These are phyloP conservation scores for Paratrimastix pyriformis DNA, from an alignment of 78 protist species.

Conservation along the genomic window DNA sequence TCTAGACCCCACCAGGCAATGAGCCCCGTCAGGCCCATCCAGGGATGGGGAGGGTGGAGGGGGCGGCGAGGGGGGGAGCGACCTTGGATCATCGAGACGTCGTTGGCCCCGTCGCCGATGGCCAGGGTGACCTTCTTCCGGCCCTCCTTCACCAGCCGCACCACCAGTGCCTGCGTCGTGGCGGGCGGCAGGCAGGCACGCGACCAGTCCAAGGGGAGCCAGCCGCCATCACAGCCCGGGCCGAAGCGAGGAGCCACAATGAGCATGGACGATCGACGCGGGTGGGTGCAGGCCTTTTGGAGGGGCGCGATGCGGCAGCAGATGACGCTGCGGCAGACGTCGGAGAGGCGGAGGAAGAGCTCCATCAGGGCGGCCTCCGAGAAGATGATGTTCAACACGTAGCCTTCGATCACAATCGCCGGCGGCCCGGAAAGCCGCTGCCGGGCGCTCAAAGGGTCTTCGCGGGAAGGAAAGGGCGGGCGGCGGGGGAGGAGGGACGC, in stretches of 20 bases:
- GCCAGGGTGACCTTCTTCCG: conserved; percentile 33
- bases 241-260: too few species aligned
- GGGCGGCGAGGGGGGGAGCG: not conserved
- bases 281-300: too few species aligned
- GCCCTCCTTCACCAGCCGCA: conserved; percentile 28
- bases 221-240: too few species aligned
- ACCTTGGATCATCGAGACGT: conserved; percentile 66
- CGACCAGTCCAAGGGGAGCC: too few species aligned
- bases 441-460: too few species aligned
- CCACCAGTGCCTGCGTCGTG: conserved; percentile 72
- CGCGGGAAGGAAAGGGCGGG: too few species aligned
- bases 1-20: too few species aligned
- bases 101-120: conserved; percentile 83
- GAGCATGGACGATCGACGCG: too few species aligned
- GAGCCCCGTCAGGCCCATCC: too few species aligned
- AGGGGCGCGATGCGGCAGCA: conserved; percentile 20
- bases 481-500: too few species aligned
- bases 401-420: conserved; percentile 24
- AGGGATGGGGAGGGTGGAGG: not conserved
- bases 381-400: not conserved
- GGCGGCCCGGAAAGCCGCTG: too few species aligned
- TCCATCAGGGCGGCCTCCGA: not conserved
- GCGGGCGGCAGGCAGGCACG: too few species aligned
- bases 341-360: conserved; percentile 4
- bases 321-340: conserved; percentile 1